Percentiles rank a stretch among this genome's conserved stretches.
Conservation (phyloP, 352 stramenopile species). For the Pythium aquatile region DNA sequence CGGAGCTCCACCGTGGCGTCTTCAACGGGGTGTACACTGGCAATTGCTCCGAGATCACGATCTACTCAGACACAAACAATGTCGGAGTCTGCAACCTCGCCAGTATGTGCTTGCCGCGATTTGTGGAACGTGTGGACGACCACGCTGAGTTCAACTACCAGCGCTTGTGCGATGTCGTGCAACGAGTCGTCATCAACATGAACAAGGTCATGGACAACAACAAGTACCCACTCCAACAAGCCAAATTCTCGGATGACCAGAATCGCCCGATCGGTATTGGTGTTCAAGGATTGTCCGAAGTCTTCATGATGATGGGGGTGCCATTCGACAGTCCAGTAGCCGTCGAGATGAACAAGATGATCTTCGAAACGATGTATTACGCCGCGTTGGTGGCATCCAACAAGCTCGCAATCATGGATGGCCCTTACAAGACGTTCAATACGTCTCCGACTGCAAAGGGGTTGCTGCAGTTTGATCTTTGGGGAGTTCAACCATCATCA, state of each 20-base stretch:
- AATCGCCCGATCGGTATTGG: conserved; percentile 95
- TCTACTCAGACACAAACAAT: conserved; percentile 93
- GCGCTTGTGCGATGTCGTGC: conserved; percentile 79
- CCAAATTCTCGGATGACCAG: conserved; percentile 83
- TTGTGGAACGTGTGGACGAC: too few species aligned
- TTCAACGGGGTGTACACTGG: conserved; percentile 11
- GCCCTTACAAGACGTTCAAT: conserved; percentile 90
- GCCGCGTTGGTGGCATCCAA: conserved; percentile 85
- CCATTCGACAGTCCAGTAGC: conserved; percentile 88
- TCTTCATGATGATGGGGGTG: conserved; percentile 90
- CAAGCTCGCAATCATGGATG: conserved; percentile 82
- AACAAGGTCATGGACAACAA: conserved; percentile 96
- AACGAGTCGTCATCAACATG: conserved; percentile 92
- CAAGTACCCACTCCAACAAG: conserved; percentile 88
- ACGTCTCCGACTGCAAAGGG: conserved; percentile 89
- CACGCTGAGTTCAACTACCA: conserved; percentile 87
- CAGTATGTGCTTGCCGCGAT: conserved; percentile 89
- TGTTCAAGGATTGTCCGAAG: conserved; percentile 92
- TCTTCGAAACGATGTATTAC: conserved; percentile 98
- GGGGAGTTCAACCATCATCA: conserved; percentile 79
- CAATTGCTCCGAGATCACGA: conserved; percentile 90
- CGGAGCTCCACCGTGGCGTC: not conserved
- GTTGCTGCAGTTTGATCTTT: conserved; percentile 93
- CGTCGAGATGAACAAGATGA: conserved; percentile 88
- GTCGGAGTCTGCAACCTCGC: conserved; percentile 96